Percentiles rank a stretch among this genome's conserved stretches.
phyloP scores from a whole-genome alignment of 1,139 yeast genomes.

The Lodderomyces theae region DNA sequence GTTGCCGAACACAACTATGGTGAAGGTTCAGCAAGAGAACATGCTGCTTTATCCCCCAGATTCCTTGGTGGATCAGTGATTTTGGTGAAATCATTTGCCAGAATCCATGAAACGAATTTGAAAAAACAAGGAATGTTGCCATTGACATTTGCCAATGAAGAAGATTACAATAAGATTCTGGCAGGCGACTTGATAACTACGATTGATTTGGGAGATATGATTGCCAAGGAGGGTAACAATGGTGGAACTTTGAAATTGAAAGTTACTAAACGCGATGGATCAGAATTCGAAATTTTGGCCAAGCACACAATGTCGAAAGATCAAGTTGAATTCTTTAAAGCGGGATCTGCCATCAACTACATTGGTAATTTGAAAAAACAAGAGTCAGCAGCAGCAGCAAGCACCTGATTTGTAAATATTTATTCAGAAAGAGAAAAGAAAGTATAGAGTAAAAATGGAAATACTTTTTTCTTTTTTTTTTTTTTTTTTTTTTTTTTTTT shows the following conservation, averaged over 20 bases:
- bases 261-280: conserved; percentile 76
- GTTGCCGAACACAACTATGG: conserved; percentile 98
- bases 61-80: conserved; percentile 89
- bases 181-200: conserved; percentile 82
- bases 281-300: conserved; percentile 64
- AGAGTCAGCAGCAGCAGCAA: too few relatives aligned
- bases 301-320: conserved; percentile 97
- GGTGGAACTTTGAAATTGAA: conserved; percentile 75
- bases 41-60: conserved; percentile 94
- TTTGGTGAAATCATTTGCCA: conserved; percentile 91
- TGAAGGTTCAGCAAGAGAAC: conserved; percentile 99
- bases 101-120: conserved; percentile 81
- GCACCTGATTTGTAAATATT: conserved; percentile 4
- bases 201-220: conserved; percentile 71
- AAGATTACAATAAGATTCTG: conserved; percentile 76
- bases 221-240: conserved; percentile 77
- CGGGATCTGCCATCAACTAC: conserved; percentile 93
- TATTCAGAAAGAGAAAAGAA: too few relatives aligned
- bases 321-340: conserved; percentile 92
- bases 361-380: conserved; percentile 66
- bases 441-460: too few relatives aligned
- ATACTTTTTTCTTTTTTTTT: background rate
- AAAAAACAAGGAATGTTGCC: conserved; percentile 98
- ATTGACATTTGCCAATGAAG: conserved; percentile 82
- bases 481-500: too few relatives aligned